Percentiles rank a stretch among this genome's conserved stretches.
These are phyloP conservation scores for Orbilia oligospora DNA, from an alignment of 2,329 filamentous ascomycete species.

Conservation along the genomic window DNA sequence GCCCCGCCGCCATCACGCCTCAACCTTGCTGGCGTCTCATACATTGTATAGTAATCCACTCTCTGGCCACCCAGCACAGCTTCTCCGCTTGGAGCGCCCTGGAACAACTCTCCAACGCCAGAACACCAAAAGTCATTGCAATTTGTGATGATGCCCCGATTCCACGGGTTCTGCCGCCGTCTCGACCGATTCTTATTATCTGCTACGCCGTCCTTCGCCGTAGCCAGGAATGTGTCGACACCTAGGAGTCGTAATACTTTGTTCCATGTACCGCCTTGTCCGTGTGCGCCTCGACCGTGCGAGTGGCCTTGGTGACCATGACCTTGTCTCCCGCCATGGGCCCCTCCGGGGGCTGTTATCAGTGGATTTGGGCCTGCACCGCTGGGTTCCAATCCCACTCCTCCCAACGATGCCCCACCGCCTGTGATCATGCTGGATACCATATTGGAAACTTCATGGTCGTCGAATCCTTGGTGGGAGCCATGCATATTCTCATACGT, in stretches of 20 bases:
- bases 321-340: constrained; percentile 66
- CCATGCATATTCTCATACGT: constrained; percentile 97
- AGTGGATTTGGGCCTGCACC: constrained; percentile 76
- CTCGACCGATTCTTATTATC: constrained; percentile 70
- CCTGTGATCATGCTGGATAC: constrained; percentile 83
- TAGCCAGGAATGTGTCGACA: constrained; percentile 93
- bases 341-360: constrained; percentile 62
- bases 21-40: constrained; percentile 78
- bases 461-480: constrained; percentile 71
- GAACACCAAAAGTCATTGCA: constrained; percentile 98
- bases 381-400: constrained; percentile 77
- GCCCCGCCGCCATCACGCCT: constrained; percentile 67
- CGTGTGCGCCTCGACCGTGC: constrained; percentile 67
- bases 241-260: constrained; percentile 77
- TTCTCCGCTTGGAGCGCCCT: constrained; percentile 75
- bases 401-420: constrained; percentile 75
- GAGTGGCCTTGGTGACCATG: constrained; percentile 68
- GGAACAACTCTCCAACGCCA: constrained; percentile 81
- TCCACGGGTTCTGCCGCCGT: constrained; percentile 81
- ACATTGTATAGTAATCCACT: constrained; percentile 90
- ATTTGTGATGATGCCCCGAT: constrained; percentile 84
- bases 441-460: constrained; percentile 69
- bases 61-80: constrained; percentile 82
- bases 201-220: constrained; percentile 81
- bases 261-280: constrained; percentile 81